Conservation (phyloP, 2,329 filamentous ascomycete genomes). For the Nemania sp. region DNA sequence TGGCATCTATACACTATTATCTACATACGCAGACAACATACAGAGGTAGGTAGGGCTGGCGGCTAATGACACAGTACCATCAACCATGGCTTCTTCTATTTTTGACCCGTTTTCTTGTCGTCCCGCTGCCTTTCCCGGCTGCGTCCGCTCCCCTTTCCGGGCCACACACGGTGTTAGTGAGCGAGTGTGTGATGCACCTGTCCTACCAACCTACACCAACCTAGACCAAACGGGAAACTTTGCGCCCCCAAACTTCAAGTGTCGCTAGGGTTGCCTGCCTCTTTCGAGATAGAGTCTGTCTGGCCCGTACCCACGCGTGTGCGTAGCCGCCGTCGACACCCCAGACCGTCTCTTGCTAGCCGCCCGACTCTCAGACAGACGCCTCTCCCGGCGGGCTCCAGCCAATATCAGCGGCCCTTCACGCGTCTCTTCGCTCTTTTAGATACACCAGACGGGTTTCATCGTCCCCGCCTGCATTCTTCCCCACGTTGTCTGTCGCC, state of each 20-base stretch:
- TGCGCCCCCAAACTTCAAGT: constrained; percentile 30
- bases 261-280: constrained; percentile 1
- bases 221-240: not conserved
- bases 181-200: too few relatives aligned
- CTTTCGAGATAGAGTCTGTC: constrained; percentile 1
- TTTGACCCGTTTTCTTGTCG: constrained; percentile 34
- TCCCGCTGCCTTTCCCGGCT: constrained; percentile 3
- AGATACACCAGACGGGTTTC: constrained; percentile 59
- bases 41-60: constrained; percentile 40
- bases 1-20: too few relatives aligned
- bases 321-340: constrained; percentile 28
- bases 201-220: too few relatives aligned
- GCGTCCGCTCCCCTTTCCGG: too few relatives aligned
- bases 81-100: constrained; percentile 36
- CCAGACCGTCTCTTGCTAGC: constrained; percentile 42
- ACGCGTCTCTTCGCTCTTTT: constrained; percentile 45
- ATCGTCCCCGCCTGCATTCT: constrained; percentile 45
- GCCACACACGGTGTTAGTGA: too few relatives aligned
- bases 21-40: not conserved
- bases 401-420: constrained; percentile 56
- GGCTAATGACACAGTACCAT: constrained; percentile 40
- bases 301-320: constrained; percentile 1
- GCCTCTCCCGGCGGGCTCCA: constrained; percentile 46
- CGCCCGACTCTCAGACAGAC: constrained; percentile 54
- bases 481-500: constrained; percentile 37